Evolutionary conservation across 441 rosid species (phyloP), one percentile per base, ranked within the genome.

Genomic region (Mallotus repandus): DNA sequence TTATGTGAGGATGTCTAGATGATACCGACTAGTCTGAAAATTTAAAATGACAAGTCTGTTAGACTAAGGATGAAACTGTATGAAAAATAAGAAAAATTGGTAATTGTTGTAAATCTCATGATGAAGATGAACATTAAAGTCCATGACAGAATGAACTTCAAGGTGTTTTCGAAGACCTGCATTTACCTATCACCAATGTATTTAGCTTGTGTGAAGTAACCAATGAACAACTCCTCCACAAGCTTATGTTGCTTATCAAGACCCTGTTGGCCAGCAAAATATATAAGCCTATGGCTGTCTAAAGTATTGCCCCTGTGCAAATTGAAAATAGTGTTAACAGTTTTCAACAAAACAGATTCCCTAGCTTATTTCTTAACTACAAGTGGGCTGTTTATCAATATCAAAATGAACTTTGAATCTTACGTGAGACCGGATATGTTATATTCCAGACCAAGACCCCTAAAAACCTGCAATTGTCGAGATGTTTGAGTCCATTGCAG

Each of bases 231-330:
- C 79, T 92, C 97, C 74, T 91, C 97, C 32, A 83, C 93, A 35
- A 92, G 97, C 66, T 76, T 68, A 78, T 94, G 89, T 70, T 91
- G 99, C 84, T 88, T 94, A 2, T 86, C 89, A 35, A 76, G 76
- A 19, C 85, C 86, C 58, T 84, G 84, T 58, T 86, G 78, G 69
- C 96, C 96, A 15, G 92, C 87, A 70, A 84, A 87, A 81, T 86
- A 80, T 71, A 91, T 81, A 77, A 92, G 90, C 87, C 97, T 88
- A 81, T 94, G 97, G 83, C 98, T 94, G 72, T 94, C 97, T 50
- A 90, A 52, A 57, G 92, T 84, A 71, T 71, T 89, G 68, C 98
- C 98, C 77, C 97, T 94, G 86, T 73, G 48, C 56, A 78, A 57
- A 71, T 58, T 15, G 63, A 71, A 71, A 69, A 70, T 59, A 70